Base-by-base conservation (phyloP, 2,329 filamentous ascomycete species). In the Phyllosticta citribraziliensis region DNA sequence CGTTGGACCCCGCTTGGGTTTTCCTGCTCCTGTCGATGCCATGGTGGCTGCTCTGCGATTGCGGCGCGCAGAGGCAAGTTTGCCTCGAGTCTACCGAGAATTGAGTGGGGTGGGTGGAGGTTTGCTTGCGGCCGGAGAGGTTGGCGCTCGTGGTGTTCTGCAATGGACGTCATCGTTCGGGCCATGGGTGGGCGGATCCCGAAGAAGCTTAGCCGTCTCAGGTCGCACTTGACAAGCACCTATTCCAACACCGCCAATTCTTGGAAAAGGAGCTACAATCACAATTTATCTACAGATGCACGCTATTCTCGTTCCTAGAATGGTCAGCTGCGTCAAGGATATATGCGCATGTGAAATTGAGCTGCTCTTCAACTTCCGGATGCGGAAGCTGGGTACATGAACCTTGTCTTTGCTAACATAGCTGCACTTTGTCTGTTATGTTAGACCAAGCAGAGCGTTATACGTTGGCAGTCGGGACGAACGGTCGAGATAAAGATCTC, bases 1-100 rank as follows among this genome's bases (percentile, higher is more conserved):
- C 58, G 84, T 84, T n/a, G 82, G 82, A 17, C 81, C 79, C 68
- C 82, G 78, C 70, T 84, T 85, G 58, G 68, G 64, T 40, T 66
- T 55, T 50, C 53, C 59, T 19, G 59, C 24, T 3, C 47, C 55
- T 22, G 59, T 53, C 5, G 59, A 61, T 50, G 59, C 59, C 59
- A 61, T 61, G 52, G 59, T 55, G 54, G 27, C 40, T 24, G 47
- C 12, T 14, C 9, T 47, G 1, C 40, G 19, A 5, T 17, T 50
- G 35, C 24, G 19, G 10, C 22, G 25, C 8, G 22, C 30, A 24
- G 51, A 47, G 52, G 30, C 57, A 22, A 30, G n/a, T 17, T 9
- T 27, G 33, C 52, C 57, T 56, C 35, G 58, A 33, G 40, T 8
- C 22, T 24, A 33, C 4, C 8, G 58, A 24, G 35, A 19, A 47